phyloP scores from a whole-genome alignment of 2,329 filamentous ascomycete genomes.

The Pseudohalonectria lignicola region DNA sequence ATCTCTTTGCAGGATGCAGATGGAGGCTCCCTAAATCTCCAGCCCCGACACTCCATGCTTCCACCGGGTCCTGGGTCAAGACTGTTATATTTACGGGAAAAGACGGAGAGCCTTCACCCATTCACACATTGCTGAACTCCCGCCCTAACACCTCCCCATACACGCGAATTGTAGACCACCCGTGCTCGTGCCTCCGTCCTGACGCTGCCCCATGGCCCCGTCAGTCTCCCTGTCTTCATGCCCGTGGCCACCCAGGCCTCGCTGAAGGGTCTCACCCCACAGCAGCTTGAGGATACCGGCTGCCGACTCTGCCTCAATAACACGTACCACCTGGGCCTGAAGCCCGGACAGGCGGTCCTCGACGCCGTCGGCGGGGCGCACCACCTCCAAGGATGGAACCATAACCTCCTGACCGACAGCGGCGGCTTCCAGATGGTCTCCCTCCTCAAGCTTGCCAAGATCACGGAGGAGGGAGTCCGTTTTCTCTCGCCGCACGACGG shows the following conservation, averaged over 20 bases:
- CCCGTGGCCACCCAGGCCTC: slow-evolving; percentile 95
- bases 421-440: slow-evolving; percentile 97
- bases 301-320: slow-evolving; percentile 94
- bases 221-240: slow-evolving; percentile 93
- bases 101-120: too few species aligned
- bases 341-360: slow-evolving; percentile 83
- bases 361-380: slow-evolving; percentile 87
- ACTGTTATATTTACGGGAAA: too few species aligned
- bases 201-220: slow-evolving; percentile 81
- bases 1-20: too few species aligned
- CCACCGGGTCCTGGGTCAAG: too few species aligned
- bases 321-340: slow-evolving; percentile 91
- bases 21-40: too few species aligned
- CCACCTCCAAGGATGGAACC: slow-evolving; percentile 86
- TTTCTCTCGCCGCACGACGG: slow-evolving; percentile 97
- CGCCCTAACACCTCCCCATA: too few species aligned
- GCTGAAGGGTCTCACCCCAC: slow-evolving; percentile 84
- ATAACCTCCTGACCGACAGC: slow-evolving; percentile 84
- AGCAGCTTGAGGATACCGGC: slow-evolving; percentile 80
- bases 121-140: too few species aligned
- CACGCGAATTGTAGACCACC: too few species aligned
- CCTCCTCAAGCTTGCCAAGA: slow-evolving; percentile 79
- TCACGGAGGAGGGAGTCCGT: slow-evolving; percentile 90
- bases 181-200: slow-evolving; percentile 85
- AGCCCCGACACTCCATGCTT: too few species aligned